Conservation (phyloP, 768 basidiomycete genomes). For the Suillus discolor region DNA sequence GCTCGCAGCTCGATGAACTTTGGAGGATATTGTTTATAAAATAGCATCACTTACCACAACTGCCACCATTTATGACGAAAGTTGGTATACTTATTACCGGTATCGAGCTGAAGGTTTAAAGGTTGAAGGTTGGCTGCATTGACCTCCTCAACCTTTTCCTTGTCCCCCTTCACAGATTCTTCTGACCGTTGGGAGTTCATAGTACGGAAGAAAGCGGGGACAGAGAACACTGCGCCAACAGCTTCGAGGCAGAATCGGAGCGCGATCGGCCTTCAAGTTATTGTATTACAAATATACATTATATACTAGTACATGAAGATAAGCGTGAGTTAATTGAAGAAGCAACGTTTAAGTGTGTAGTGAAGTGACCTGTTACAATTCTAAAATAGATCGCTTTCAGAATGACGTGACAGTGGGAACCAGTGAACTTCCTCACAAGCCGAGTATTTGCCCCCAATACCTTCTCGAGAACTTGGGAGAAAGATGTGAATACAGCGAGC, state of each 20-base stretch:
- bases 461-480: too few relatives aligned
- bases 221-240: neutral
- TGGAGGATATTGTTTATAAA: too few relatives aligned
- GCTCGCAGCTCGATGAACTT: too few relatives aligned
- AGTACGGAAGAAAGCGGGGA: neutral
- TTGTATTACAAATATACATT: neutral
- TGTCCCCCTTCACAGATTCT: neutral
- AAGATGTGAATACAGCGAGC: too few relatives aligned
- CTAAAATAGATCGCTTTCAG: too few relatives aligned
- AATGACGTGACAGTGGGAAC: too few relatives aligned
- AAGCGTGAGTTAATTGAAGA: neutral
- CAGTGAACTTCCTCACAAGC: too few relatives aligned
- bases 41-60: constrained; percentile 42
- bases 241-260: neutral
- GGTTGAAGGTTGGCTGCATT: neutral
- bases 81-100: constrained; percentile 40
- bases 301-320: neutral
- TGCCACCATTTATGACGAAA: constrained; percentile 56
- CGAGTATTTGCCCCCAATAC: too few relatives aligned
- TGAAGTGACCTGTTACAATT: too few relatives aligned
- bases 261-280: neutral
- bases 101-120: constrained; percentile 39
- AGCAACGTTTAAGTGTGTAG: too few relatives aligned
- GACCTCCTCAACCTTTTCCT: neutral
- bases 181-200: constrained; percentile 1